Base-by-base conservation (phyloP, 345 rosid species). In the Garcia nutans region DNA sequence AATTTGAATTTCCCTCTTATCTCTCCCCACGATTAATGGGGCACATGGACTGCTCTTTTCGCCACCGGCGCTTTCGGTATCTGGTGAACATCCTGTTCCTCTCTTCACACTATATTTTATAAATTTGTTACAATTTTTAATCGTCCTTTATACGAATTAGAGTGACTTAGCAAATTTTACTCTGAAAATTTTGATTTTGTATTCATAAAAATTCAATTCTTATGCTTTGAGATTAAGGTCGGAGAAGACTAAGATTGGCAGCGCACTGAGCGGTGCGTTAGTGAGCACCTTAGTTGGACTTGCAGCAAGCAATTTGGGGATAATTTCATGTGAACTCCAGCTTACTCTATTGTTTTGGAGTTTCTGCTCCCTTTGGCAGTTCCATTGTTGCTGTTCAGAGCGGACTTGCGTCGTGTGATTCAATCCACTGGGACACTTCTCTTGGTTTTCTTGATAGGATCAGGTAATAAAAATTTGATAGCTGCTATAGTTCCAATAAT, bases 261-360 rank as follows among this genome's bases (percentile, higher is more conserved):
- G 94, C 60, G 84, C 91, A 33, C 76, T 94, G 85, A 92, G 97
- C 69, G 97, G 91, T 50, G 98, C 98, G 11, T 64, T 92, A 59
- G 97, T 91, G 64, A 94, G 95, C 89, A 91, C 93, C 56, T 86
- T 92, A 72, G 81, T 92, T 56, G 98, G 98, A 22, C 92, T 91
- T 1, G 92, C 86, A 22, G 97, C 95, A 24, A 89, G 98, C 71
- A 91, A 92, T 80, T 77, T 89, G 57, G 93, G 98, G 65, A 44
- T 94, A 47, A 86, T 94, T 72, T 85, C 99, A 12, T 85, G 85
- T 24, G 91, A 88, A 72, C 95, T 66, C 90, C 86, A 2, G 93
- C 91, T 6, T 92, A 89, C 68, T 75, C 87, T 9, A 23, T 85
- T 1, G 97, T 92, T 20, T 74, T 92, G 86, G 87, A 88, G 74